A percentile compares a stretch with the other conserved stretches of the same genome.
Evolutionary conservation across 2,329 filamentous ascomycete genomes (phyloP).

Genomic region (Karstenula rhodostoma): DNA sequence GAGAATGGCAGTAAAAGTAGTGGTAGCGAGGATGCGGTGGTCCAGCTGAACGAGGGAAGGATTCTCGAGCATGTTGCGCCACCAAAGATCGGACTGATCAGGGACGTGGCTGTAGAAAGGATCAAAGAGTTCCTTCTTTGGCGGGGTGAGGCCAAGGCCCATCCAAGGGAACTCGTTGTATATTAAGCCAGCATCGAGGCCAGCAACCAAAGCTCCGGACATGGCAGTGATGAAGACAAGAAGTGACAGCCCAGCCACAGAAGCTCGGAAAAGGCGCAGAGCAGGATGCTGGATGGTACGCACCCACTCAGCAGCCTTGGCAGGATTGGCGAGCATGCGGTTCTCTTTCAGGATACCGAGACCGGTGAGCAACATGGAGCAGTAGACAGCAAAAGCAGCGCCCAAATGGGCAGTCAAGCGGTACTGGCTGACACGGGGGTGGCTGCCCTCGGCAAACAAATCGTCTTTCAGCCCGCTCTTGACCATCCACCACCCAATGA

Average conservation of each 20-base stretch:
- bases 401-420: slow-evolving; percentile 88
- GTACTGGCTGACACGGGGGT: slow-evolving; percentile 95
- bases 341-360: slow-evolving; percentile 83
- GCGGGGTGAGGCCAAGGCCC: slow-evolving; percentile 84
- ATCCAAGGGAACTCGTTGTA: slow-evolving; percentile 99
- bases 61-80: slow-evolving; percentile 98
- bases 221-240: slow-evolving; percentile 91
- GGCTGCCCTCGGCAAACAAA: slow-evolving; percentile 87
- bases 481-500: slow-evolving; percentile 99
- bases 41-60: slow-evolving; percentile 94
- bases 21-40: slow-evolving; percentile 89
- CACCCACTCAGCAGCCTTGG: slow-evolving; percentile 67
- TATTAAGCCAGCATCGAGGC: slow-evolving; percentile 93
- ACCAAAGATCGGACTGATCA: slow-evolving; percentile 86
- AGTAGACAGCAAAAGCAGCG: slow-evolving; percentile 91
- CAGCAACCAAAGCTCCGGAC: slow-evolving; percentile 92
- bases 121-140: slow-evolving; percentile 82
- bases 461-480: slow-evolving; percentile 96
- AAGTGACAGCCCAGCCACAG: slow-evolving; percentile 72
- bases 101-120: slow-evolving; percentile 82
- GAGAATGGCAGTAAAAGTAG: slow-evolving; percentile 83
- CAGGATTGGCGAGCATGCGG: slow-evolving; percentile 72
- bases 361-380: slow-evolving; percentile 91
- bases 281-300: slow-evolving; percentile 68
- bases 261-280: slow-evolving; percentile 77